Evolutionary conservation across 306 rosid species (phyloP), one percentile per base, ranked within the genome.

Genomic region (Cucumis hystrix): DNA sequence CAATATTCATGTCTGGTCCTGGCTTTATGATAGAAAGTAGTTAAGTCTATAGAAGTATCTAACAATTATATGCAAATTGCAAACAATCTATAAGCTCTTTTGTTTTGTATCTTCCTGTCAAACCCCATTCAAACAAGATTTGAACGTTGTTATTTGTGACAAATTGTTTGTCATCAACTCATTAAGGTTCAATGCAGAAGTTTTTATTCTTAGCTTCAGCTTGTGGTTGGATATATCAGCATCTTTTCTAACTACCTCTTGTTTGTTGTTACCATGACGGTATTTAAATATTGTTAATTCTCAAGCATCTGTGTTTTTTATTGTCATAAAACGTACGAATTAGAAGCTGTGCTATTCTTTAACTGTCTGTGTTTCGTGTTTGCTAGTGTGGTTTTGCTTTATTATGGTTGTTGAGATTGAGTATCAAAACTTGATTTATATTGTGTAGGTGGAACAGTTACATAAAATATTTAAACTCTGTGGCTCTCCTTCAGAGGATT

Each of bases 391-490:
- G 68, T 51, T 43, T 51, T 20, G 47, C 72, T 3, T 21, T 63
- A 70, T 78, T 47, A 39, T 77, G 80, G 61, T 79, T 70, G n/a
- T 55, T 8, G 28, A 73, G 55, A 62, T 30, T 33, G 66, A 80
- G 62, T 79, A n/a, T 78, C 69, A 20, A 70, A 73, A 60, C 66
- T 58, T 72, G 63, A 62, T 75, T 77, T 78, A 59, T 80, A n/a
- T 60, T 51, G 79, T 87, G 77, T 78, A 92, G 98, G 98, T 92
- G 83, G 98, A 92, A 84, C 98, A 92, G 82, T 80, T 92, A 49
- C 98, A 92, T 85, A 92, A 90, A 84, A 92, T 92, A 83, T 92
- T 92, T 82, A 92, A 92, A 83, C 97, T 92, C 75, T 92, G 97
- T 60, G 97, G 97, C 78, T 92, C 97, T 59, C 97, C 97, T 55